Base-by-base conservation (phyloP, 2,329 filamentous ascomycete species). In the Phaeomoniella chlamydospora region DNA sequence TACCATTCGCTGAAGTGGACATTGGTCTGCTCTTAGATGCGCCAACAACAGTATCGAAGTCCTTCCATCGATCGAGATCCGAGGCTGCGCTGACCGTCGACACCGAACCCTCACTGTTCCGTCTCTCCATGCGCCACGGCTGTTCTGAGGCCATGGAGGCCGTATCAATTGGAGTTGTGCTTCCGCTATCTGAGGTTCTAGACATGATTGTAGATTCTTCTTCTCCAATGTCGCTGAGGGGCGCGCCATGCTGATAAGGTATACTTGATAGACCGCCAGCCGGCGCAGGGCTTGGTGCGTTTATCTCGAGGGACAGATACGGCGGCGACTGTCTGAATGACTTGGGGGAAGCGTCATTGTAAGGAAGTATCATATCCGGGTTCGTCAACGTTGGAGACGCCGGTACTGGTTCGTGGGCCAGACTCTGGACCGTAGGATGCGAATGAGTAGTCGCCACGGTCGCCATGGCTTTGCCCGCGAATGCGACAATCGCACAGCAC, bases 301-400 rank as follows among this genome's bases (percentile, higher is more conserved):
- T 63, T 22, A 66, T 53, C 26, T 60, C 59, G 39, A 39, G 68
- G 61, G 50, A 59, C 57, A 49, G 64, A 51, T 54, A 72, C 59
- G 51, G 67, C 61, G 53, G 67, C 64, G 51, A 70, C 58, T 54
- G 64, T 54, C 55, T 64, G 44, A 54, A 70, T 53, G 54, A 52
- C 45, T 57, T 50, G 45, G 55, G 56, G 41, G 57, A 55, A 43
- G 67, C 68, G 44, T 75, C 72, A 50, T 78, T 76, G 53, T 80
- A 77, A 41, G 87, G 87, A 36, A 94, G 64, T 49, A 94, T 93
- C 84, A 94, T 87, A 55, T 93, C 87, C 36, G 86, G 85, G 56
- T 94, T 92, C 38, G 85, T 92, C 49, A 94, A 65, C 2, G 87
- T 93, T 33, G 87, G 87, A 40, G 84, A 92, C 10, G 74, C 75